Percentiles rank a stretch among this genome's conserved stretches.
phyloP scores from a whole-genome alignment of 805 yeast species.

The Schwanniomyces sp. region DNA sequence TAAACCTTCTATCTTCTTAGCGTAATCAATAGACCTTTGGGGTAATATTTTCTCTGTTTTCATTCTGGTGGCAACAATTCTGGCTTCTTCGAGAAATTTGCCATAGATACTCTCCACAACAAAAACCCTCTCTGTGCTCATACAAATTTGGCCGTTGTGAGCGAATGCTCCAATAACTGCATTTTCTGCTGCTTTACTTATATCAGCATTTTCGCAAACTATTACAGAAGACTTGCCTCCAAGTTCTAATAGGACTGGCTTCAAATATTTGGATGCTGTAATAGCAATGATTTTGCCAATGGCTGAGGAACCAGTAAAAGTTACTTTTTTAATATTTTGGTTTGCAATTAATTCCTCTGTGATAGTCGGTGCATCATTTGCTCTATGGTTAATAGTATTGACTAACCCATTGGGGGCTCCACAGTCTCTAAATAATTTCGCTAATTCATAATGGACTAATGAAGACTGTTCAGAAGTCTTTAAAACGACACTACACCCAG shows the following conservation, averaged over 20 bases:
- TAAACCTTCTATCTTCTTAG: slow-evolving; percentile 14
- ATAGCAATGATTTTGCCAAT: slow-evolving; percentile 38
- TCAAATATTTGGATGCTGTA: slow-evolving; percentile 33
- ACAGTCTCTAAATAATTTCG: slow-evolving; percentile 30
- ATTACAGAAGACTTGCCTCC: slow-evolving; percentile 45
- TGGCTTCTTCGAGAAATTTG: slow-evolving; percentile 13
- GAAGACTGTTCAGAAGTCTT: slow-evolving; percentile 45
- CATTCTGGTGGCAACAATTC: slow-evolving; percentile 6
- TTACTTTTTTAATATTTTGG: slow-evolving; percentile 30
- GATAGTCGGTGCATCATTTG: slow-evolving; percentile 22
- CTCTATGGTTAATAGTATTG: slow-evolving; percentile 29
- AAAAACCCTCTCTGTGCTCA: slow-evolving; percentile 38
- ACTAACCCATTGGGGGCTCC: slow-evolving; percentile 38
- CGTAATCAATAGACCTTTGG: slow-evolving; percentile 23
- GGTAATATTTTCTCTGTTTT: slow-evolving; percentile 1
- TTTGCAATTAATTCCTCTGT: slow-evolving; percentile 25
- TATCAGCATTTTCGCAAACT: slow-evolving; percentile 30
- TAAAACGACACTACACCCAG: slow-evolving; percentile 47
- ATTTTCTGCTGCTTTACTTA: slow-evolving; percentile 26
- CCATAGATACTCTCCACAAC: slow-evolving; percentile 24
- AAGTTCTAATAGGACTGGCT: slow-evolving; percentile 43
- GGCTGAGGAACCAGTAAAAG: slow-evolving; percentile 46
- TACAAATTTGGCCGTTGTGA: slow-evolving; percentile 49
- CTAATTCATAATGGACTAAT: slow-evolving; percentile 25
- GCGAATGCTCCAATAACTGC: slow-evolving; percentile 35